Evolutionary conservation across 805 yeast genomes (phyloP), one percentile per base, ranked within the genome.

Genomic region (Geotrichum ghanense): DNA sequence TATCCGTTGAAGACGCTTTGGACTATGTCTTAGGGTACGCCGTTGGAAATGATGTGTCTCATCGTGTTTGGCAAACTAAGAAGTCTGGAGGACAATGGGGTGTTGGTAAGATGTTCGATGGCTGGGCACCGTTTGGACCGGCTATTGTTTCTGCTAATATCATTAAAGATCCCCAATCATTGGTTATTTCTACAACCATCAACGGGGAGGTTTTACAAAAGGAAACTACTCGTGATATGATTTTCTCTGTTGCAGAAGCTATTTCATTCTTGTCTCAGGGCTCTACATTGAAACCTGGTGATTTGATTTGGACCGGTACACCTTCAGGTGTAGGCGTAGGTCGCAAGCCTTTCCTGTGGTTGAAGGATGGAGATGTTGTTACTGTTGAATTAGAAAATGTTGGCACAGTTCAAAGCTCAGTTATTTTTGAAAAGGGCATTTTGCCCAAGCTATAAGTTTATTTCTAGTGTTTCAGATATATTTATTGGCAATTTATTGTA

Each of bases 51-150:
- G 81, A 76, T 55, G 73, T 76, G 7, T 72, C 78, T 10, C 77
- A 74, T 53, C 63, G 81, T 47, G 69, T 68, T n/a, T 75, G 79
- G 80, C 80, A 76, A 55, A 63, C 67, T 43, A 65, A 69, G 44
- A 63, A 71, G 31, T 77, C 78, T 26, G 77, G 78, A 2, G 66
- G 76, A 17, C 81, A 76, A 52, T 76, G 75, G 68, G 61, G 68
- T 34, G 58, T 69, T 9, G 75, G 77, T 9, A 76, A 76, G 59
- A 69, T 70, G 70, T 74, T 71, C 52, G 81, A 76, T 48, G 70
- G 71, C 3, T 75, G 72, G 71, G 77, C 79, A 1, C 81, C 81
- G 20, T 56, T 75, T 45, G 81, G 80, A 2, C 81, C 81, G 3
- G 73, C 71, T 5, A 63, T 76, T 42, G 75, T 73, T 2, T 60